Evolutionary conservation across 768 basidiomycete species (phyloP), one percentile per base, ranked within the genome.

Genomic region (Wakefieldia striispora): DNA sequence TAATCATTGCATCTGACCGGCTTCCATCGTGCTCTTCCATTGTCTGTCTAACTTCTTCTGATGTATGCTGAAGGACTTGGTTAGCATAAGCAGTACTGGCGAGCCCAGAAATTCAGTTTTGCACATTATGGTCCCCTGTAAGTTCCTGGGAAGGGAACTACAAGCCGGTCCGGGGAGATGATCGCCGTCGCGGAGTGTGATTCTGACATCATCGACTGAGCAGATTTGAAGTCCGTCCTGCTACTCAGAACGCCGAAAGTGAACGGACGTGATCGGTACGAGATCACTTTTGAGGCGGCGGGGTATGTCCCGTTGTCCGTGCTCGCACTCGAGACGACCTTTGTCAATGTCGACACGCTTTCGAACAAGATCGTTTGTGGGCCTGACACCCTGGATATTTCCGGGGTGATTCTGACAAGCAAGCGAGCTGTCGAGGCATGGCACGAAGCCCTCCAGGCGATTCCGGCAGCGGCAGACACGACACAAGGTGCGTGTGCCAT

Each of bases 371-470:
- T 88, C 16, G 44, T 55, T 1, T 36, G 49, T 7, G 79, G 78
- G 1, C 75, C 79, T 2, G 27, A 39, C 1, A 44, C 20, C 2
- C 52, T 62, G 17, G 56, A 51, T 17, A 69, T 78, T 49, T 66
- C 65, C 7, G 91, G 86, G 6, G 84, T 91, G 6, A 76, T 94
- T 40, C 60, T 94, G 19, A 95, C 92, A 3, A 92, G 90, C 59
- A 83, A 80, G 26, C 73, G 93, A 23, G 81, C 86, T 0, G 83
- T 83, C 53, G 86, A 91, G 41, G 88, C 86, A 0, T 90, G 88
- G 81, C 71, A 65, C 34, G 61, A 60, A 6, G 83, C 76, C 26
- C 66, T 45, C 50, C 65, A 31, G 40, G 47, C 49, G 36, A 49
- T 61, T 56, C 23, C 47, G 11, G n/a, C 37, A 12, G 17, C 6